A percentile compares a stretch with the other conserved stretches of the same genome.
These are phyloP conservation scores for Alternaria novae-zelandiae DNA, from an alignment of 2,329 filamentous ascomycete genomes.

Conservation along the genomic window DNA sequence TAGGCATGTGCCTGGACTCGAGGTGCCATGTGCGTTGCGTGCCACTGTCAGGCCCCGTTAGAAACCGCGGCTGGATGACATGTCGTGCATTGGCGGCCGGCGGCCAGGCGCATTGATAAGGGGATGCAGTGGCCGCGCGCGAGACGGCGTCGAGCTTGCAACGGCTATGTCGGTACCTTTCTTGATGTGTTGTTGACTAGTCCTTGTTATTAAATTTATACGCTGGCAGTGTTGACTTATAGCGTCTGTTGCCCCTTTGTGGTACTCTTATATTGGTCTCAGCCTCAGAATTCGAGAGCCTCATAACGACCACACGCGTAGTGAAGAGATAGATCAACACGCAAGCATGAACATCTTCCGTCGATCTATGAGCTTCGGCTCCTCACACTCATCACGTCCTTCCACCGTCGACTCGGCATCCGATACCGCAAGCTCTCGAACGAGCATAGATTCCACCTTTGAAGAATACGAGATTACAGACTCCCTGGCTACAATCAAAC, in stretches of 20 bases:
- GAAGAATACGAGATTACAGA: conserved; percentile 5
- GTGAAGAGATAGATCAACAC: not conserved
- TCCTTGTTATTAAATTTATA: not conserved
- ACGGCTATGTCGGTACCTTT: not conserved
- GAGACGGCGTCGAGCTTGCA: not conserved
- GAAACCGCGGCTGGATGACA: conserved; percentile 5
- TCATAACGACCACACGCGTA: not conserved
- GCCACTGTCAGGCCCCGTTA: conserved; percentile 11
- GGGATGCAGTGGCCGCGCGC: conserved; percentile 1
- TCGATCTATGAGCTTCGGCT: conserved; percentile 20
- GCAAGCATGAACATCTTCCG: conserved; percentile 17
- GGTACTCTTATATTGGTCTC: not conserved
- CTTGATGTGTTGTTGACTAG: not conserved
- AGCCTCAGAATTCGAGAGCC: not conserved
- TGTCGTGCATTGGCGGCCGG: conserved; percentile 3
- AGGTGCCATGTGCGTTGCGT: conserved; percentile 2
- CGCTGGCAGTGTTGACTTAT: not conserved
- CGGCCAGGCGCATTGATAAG: conserved; percentile 11
- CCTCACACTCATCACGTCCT: conserved; percentile 10
- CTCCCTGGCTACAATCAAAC: conserved; percentile 13
- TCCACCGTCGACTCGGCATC: conserved; percentile 12
- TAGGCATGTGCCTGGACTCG: conserved; percentile 5
- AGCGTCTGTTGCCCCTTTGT: not conserved
- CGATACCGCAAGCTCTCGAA: conserved; percentile 13
- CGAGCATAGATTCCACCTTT: conserved; percentile 20